Percentiles rank a stretch among this genome's conserved stretches.
phyloP scores from a whole-genome alignment of 1,139 yeast genomes.

The Pneumocystis carinii region DNA sequence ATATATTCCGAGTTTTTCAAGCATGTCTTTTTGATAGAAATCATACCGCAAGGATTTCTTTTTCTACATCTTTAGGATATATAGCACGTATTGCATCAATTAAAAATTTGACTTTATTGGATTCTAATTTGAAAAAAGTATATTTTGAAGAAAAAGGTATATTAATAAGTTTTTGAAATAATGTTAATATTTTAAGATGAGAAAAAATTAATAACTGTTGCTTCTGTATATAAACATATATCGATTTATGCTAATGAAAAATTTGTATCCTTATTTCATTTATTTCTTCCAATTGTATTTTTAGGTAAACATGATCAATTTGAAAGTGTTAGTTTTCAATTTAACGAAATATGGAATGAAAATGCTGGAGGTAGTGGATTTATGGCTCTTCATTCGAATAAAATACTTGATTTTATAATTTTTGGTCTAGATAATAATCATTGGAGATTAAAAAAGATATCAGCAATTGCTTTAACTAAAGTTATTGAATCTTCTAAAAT shows the following conservation, averaged over 20 bases:
- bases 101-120: conserved; percentile 41
- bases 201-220: conserved; percentile 38
- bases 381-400: conserved; percentile 53
- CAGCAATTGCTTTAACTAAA: conserved; percentile 56
- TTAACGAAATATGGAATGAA: conserved; percentile 64
- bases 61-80: conserved; percentile 71
- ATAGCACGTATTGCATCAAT: conserved; percentile 48
- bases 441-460: conserved; percentile 52
- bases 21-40: conserved; percentile 56
- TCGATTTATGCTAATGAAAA: conserved; percentile 57
- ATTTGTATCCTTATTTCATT: conserved; percentile 47
- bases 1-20: conserved; percentile 41
- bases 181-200: conserved; percentile 9
- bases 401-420: conserved; percentile 39
- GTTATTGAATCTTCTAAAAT: conserved; percentile 17
- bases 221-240: conserved; percentile 50
- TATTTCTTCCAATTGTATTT: conserved; percentile 64
- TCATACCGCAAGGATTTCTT: conserved; percentile 57
- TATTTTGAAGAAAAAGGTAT: conserved; percentile 33
- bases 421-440: conserved; percentile 40
- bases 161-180: background rate
- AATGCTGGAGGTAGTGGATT: conserved; percentile 63
- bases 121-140: conserved; percentile 35
- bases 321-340: conserved; percentile 32
- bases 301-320: conserved; percentile 55